Base-by-base conservation (phyloP, 2,329 filamentous ascomycete species). In the Phyllosticta citriasiana region DNA sequence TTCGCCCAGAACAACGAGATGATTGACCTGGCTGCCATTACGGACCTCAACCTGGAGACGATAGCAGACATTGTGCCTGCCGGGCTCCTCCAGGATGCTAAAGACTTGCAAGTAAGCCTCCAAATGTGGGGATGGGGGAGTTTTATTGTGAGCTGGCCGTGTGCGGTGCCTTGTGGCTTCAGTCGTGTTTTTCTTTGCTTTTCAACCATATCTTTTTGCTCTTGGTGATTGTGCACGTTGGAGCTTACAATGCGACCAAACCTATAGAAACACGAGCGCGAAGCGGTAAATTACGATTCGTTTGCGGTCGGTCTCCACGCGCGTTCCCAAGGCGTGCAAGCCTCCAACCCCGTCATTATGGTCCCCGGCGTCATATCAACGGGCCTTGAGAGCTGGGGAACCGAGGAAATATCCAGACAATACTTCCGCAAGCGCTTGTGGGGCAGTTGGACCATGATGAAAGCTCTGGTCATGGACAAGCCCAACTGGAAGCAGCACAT, bases 371-470 rank as follows among this genome's bases (percentile, higher is more conserved):
- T 99, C 63, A 99, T 99, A 67, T 97, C 94, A 0, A 97, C 94
- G 0, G 94, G 94, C 1, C 82, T 99, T 25, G 94, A 99, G 75
- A 96, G 91, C 55, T 99, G 94, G 94, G 91, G 93, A 3, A 97
- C 94, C 0, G 61, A 59, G 16, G 89, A 92, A 70, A 79, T 81
- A 52, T 96, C 92, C 7, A 84, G 91, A 40, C 88, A 88, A 63
- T 99, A 97, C 75, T 99, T 99, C 74, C 83, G 94, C 64, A 96
- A 95, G 77, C 82, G 94, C 59, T 77, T 99, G 57, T 99, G 94
- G 94, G 94, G 94, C 4, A 96, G 91, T 67, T 99, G 95, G 94
- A 96, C 85, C 65, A 99, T 99, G 94, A 97, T 99, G 91, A 84
- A 88, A 57, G 93, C 94, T 0, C 77, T 99, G 65, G 90, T 99